These are phyloP conservation scores for Mortierella sp. DNA, from an alignment of 371 early-diverging fungal species.

Conservation along the genomic window DNA sequence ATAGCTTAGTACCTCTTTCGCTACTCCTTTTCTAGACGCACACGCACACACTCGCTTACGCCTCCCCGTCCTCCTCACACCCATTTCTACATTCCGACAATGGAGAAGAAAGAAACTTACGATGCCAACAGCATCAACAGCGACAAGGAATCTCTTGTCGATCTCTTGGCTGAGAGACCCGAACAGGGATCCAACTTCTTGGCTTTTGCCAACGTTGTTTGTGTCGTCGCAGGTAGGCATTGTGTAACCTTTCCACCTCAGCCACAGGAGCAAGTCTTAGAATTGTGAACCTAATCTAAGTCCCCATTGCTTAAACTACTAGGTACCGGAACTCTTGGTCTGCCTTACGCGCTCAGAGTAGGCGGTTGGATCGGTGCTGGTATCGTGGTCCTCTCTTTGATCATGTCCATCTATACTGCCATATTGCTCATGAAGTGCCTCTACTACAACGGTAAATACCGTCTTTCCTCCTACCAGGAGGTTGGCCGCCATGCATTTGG, in stretches of 20 bases:
- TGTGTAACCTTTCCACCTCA: neutral
- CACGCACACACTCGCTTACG: neutral
- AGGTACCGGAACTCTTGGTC: slow-evolving; percentile 82
- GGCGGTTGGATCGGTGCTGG: slow-evolving; percentile 88
- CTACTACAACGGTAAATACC: slow-evolving; percentile 66
- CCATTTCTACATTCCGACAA: slow-evolving; percentile 1
- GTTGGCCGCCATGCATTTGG: slow-evolving; percentile 60
- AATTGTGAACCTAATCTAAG: neutral
- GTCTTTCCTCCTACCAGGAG: slow-evolving; percentile 56
- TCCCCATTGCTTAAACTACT: neutral
- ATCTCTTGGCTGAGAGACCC: slow-evolving; percentile 49
- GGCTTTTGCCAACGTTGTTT: slow-evolving; percentile 75
- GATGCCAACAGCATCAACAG: slow-evolving; percentile 36
- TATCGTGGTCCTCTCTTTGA: slow-evolving; percentile 77
- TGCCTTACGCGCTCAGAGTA: slow-evolving; percentile 85
- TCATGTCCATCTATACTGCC: slow-evolving; percentile 81
- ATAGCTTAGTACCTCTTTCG: slow-evolving; percentile 9
- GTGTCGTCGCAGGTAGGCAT: slow-evolving; percentile 81
- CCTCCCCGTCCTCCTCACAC: neutral
- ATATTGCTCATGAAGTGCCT: slow-evolving; percentile 79
- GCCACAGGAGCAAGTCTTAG: neutral
- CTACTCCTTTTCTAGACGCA: neutral
- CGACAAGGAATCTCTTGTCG: slow-evolving; percentile 52
- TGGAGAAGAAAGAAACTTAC: slow-evolving; percentile 36
- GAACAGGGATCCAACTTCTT: slow-evolving; percentile 57